Conservation (phyloP, 345 rosid species). For the Noccaea bulbosa region DNA sequence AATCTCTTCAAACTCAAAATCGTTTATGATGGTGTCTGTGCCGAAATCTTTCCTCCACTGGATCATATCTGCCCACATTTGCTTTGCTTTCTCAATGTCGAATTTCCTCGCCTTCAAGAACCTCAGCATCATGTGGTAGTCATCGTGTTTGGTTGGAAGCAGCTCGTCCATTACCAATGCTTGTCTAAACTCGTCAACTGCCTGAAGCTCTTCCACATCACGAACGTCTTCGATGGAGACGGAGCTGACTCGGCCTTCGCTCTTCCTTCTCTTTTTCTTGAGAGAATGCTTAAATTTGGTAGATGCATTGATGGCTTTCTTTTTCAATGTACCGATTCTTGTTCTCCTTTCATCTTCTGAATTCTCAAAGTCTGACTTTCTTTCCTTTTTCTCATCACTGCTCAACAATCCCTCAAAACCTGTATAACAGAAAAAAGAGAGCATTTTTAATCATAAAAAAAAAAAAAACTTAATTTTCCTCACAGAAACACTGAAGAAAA, state of each 20-base stretch:
- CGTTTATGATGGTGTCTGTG: conserved; percentile 77
- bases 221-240: conserved; percentile 98
- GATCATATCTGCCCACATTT: conserved; percentile 99
- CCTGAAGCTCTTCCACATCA: conserved; percentile 81
- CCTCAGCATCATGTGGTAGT: conserved; percentile 97
- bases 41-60: conserved; percentile 97
- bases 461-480: not conserved
- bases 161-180: conserved; percentile 85
- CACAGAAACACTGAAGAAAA: conserved; percentile 12
- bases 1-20: conserved; percentile 85
- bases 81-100: conserved; percentile 90
- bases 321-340: conserved; percentile 87
- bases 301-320: conserved; percentile 93
- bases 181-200: conserved; percentile 90
- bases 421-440: conserved; percentile 26
- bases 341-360: conserved; percentile 99
- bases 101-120: conserved; percentile 86
- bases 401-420: conserved; percentile 96
- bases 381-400: conserved; percentile 89
- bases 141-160: conserved; percentile 74
- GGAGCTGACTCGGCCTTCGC: conserved; percentile 90
- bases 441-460: not conserved
- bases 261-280: conserved; percentile 86
- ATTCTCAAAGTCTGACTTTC: conserved; percentile 94
- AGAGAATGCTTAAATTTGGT: conserved; percentile 89